phyloP scores from a whole-genome alignment of 495 filamentous ascomycete species.

The Melanomma pulvis-pyrius region DNA sequence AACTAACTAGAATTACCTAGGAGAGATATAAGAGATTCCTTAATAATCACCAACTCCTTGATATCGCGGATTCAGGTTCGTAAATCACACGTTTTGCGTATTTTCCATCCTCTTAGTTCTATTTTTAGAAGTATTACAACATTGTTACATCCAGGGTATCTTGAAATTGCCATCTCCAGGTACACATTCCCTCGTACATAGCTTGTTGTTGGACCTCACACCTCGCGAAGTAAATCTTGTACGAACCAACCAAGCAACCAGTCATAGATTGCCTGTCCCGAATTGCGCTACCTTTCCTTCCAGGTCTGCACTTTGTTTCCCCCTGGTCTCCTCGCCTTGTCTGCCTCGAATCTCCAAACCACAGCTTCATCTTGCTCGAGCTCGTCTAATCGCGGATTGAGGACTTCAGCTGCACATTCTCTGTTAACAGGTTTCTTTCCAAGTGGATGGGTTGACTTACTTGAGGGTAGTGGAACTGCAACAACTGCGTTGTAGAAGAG shows the following conservation, averaged over 20 bases:
- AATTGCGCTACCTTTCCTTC: neutral
- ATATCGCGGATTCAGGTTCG: too few relatives aligned
- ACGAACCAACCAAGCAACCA: neutral
- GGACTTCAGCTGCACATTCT: neutral
- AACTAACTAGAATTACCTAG: too few relatives aligned
- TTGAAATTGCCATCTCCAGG: neutral
- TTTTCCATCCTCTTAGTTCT: neutral
- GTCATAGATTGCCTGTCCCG: neutral
- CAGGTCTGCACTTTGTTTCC: neutral
- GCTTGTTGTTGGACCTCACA: neutral
- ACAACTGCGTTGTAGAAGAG: neutral
- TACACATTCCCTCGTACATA: neutral
- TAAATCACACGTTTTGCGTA: too few relatives aligned
- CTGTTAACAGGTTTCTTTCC: neutral
- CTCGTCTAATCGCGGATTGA: neutral
- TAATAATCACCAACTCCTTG: too few relatives aligned
- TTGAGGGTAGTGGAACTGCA: neutral
- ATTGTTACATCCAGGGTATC: neutral
- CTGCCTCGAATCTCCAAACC: neutral
- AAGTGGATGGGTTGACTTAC: neutral
- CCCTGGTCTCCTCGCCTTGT: neutral
- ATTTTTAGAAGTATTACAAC: neutral
- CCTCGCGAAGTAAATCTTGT: neutral
- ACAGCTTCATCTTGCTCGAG: constrained; percentile 5
- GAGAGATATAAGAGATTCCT: too few relatives aligned